Conservation (phyloP, 371 early-diverging fungal species). For the Cokeromyces recurvatus region DNA sequence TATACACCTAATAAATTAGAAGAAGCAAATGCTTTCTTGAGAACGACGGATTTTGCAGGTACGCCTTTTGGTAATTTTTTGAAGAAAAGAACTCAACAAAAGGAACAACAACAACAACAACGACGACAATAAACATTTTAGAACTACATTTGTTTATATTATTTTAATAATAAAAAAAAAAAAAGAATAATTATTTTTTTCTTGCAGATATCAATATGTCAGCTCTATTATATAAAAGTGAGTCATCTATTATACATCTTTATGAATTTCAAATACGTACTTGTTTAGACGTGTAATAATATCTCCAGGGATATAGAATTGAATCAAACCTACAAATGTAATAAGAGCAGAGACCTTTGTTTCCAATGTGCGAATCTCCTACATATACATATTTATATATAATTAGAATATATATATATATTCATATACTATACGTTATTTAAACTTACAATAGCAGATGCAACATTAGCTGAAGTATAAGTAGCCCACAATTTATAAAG, state of each 20-base stretch:
- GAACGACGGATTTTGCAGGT: constrained; percentile 41
- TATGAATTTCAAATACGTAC: too few species aligned
- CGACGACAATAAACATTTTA: not conserved
- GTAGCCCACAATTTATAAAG: constrained; percentile 40
- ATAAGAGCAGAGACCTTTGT: constrained; percentile 60
- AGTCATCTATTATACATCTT: too few species aligned
- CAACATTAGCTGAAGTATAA: not conserved
- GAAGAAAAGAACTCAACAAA: constrained; percentile 26
- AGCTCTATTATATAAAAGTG: constrained; percentile 3
- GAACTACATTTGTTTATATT: not conserved
- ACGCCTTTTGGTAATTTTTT: constrained; percentile 65
- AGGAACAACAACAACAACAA: not conserved
- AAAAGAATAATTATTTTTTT: constrained; percentile 3
- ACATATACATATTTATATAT: not conserved
- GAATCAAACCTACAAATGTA: constrained; percentile 78
- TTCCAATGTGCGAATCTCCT: constrained; percentile 18
- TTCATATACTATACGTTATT: too few species aligned
- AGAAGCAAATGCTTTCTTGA: constrained; percentile 57
- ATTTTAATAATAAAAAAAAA: too few species aligned
- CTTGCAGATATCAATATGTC: constrained; percentile 9
- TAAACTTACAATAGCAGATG: not conserved
- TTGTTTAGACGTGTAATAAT: constrained; percentile 73
- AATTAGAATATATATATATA: too few species aligned
- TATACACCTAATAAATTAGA: constrained; percentile 72
- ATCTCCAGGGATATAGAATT: constrained; percentile 80